Conservation (phyloP, 2,329 filamentous ascomycete species). For the Amesomyces nigricolor region DNA sequence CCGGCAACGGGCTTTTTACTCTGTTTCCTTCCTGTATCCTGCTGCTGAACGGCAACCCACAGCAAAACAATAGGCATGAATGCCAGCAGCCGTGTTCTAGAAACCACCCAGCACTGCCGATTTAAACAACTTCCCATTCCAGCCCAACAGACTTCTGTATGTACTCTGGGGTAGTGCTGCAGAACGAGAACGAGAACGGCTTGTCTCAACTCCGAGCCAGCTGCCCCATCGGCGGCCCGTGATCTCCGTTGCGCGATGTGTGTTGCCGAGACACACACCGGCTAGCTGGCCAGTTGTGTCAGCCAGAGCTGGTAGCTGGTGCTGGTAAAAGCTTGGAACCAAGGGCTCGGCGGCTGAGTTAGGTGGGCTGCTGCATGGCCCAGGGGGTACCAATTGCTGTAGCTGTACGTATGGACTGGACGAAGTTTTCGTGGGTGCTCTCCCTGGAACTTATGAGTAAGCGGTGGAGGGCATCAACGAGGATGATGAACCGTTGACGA, state of each 20-base stretch:
- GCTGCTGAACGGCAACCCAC: too few species aligned
- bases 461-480: background rate
- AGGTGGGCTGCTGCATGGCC: background rate
- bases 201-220: background rate
- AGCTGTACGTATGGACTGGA: too few species aligned
- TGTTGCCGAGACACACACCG: constrained; percentile 5
- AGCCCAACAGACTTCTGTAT: background rate
- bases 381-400: background rate
- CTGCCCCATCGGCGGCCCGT: background rate
- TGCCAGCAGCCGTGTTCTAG: too few species aligned
- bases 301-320: background rate
- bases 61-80: too few species aligned
- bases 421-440: too few species aligned
- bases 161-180: background rate
- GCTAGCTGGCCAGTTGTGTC: background rate
- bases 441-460: too few species aligned
- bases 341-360: constrained; percentile 6
- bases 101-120: too few species aligned
- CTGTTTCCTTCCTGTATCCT: too few species aligned
- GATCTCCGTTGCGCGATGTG: constrained; percentile 2
- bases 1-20: too few species aligned
- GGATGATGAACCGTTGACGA: background rate
- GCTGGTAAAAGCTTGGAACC: constrained; percentile 6
- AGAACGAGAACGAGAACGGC: background rate
- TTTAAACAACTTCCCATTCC: too few species aligned